These are phyloP conservation scores for Tetraselmis striata DNA, from an alignment of 139 green algal species.

Conservation along the genomic window DNA sequence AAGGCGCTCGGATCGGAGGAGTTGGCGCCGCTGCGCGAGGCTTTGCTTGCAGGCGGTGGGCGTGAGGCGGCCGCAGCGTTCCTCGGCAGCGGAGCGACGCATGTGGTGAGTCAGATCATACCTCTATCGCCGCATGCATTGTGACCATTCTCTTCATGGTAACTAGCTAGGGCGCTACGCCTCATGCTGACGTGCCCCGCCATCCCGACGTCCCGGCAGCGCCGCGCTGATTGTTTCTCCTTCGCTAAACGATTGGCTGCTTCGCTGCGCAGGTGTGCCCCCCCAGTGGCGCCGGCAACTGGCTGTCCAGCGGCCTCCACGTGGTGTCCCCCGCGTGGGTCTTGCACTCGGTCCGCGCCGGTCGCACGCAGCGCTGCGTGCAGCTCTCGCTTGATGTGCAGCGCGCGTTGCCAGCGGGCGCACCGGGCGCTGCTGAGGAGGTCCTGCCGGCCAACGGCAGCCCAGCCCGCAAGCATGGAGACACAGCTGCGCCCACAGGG, in stretches of 20 bases:
- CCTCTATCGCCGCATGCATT: too few species aligned
- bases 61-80: background rate
- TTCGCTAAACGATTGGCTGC: too few species aligned
- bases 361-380: background rate
- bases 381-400: background rate
- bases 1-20: background rate
- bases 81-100: background rate
- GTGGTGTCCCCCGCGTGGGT: background rate
- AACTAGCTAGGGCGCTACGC: too few species aligned
- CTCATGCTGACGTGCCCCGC: too few species aligned
- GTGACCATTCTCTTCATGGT: too few species aligned
- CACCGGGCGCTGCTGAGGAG: too few species aligned
- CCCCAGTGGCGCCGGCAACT: background rate
- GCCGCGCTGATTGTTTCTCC: too few species aligned
- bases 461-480: too few species aligned
- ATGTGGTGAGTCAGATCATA: background rate
- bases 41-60: background rate
- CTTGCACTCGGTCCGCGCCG: background rate
- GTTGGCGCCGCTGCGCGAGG: background rate
- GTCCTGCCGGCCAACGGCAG: too few species aligned
- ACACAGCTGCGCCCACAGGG: too few species aligned
- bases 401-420: background rate
- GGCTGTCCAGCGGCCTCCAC: background rate
- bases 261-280: background rate
- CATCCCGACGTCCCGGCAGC: too few species aligned